These are phyloP conservation scores for Teunomyces panamensis DNA, from an alignment of 805 yeast species.

Conservation along the genomic window DNA sequence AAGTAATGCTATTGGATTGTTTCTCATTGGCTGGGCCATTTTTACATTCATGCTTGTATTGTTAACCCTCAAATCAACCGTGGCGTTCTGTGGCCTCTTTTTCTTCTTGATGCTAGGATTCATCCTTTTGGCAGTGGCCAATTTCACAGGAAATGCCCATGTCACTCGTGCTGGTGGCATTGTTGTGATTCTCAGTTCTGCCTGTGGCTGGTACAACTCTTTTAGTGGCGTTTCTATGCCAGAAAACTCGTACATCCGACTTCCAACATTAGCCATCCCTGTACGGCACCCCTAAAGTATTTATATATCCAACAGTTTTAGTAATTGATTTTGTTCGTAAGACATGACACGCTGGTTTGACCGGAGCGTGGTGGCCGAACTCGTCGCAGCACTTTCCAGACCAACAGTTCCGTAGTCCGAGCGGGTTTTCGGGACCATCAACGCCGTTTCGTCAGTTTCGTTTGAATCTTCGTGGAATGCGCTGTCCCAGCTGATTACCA, in stretches of 20 bases:
- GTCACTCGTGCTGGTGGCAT: constrained; percentile 22
- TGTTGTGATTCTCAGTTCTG: constrained; percentile 21
- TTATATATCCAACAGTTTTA: constrained; percentile 40
- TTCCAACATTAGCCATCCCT: constrained; percentile 14
- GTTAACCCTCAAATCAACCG: constrained; percentile 52
- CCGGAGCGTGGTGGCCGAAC: neutral
- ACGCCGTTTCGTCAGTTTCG: neutral
- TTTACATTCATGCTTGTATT: constrained; percentile 58
- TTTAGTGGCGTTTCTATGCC: constrained; percentile 24
- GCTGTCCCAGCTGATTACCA: constrained; percentile 56
- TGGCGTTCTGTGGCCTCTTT: constrained; percentile 50
- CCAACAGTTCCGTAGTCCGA: neutral
- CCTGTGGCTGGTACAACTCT: constrained; percentile 24
- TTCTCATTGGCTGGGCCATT: constrained; percentile 60
- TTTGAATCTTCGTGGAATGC: constrained; percentile 22
- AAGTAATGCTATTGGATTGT: constrained; percentile 55
- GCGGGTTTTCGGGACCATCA: neutral
- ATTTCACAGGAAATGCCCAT: constrained; percentile 36
- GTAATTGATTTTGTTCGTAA: constrained; percentile 51
- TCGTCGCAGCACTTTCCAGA: neutral
- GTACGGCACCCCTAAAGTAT: neutral
- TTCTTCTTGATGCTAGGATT: constrained; percentile 53
- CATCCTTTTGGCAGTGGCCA: constrained; percentile 48
- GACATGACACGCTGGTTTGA: constrained; percentile 30
- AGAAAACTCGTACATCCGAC: constrained; percentile 23